Evolutionary conservation across 2,329 filamentous ascomycete genomes (phyloP), one percentile per base, ranked within the genome.

Genomic region (Botryosphaeria dothidea): DNA sequence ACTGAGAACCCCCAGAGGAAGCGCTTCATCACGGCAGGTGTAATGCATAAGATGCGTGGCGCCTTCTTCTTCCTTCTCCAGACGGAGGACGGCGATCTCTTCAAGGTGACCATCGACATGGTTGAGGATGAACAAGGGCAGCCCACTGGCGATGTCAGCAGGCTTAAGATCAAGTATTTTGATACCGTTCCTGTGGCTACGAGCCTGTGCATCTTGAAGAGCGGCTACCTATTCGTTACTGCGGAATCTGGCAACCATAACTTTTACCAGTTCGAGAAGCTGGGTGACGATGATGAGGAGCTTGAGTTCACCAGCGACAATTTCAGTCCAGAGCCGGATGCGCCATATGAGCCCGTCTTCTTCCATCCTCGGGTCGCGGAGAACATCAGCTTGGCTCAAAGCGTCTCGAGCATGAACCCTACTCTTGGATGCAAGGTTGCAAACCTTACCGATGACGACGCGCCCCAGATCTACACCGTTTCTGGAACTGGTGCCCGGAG

Each of bases 1-100:
- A 95, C 92, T 0, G 96, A 99, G 77, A 93, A 99, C 73, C 93
- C 94, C 0, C 90, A 93, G 66, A 86, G 96, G 66, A 97, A 97
- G 77, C 90, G 95, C 29, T 88, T 83, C 34, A 95, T 99, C 66
- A 89, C 94, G 1, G 87, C 92, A 2, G 95, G 95, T 57, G 93
- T 97, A n/a, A 94, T 98, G 88, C 95, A 99, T 80, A 96, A 96
- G 77, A 89, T 97, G 75, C 94, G 95, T 72, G 93, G 93, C 29
- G 93, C 93, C 1, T 73, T 76, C 51, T 99, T 99, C 81, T 99
- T 99, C 82, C 86, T 99, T 2, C 81, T 99, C 0, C 95, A 99
- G 76, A 93, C 92, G 0, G 95, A 99, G 65, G 96, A 99, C 75
- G 95, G 95, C n/a, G 96, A 99, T 77, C 83, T 99, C 6, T 98